Evolutionary conservation across 140 eudicot species (phyloP).

Genomic region (Oenanthe javanica): DNA sequence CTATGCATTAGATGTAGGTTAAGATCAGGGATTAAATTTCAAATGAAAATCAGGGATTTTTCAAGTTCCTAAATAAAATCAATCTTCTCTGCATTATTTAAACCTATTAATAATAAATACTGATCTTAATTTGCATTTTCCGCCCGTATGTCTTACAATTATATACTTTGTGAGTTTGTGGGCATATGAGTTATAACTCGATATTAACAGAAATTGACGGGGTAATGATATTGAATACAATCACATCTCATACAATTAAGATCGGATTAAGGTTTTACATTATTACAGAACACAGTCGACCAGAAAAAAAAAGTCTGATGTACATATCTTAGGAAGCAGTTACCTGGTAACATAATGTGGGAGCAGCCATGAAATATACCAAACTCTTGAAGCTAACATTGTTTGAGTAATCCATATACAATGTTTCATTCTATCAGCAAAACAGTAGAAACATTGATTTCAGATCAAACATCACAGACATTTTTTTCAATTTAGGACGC

Average conservation of each 20-base stretch:
- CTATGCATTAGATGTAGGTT: no score
- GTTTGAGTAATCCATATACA: slow-evolving; percentile 35
- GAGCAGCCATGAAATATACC: slow-evolving; percentile 91
- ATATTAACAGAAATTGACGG: not conserved
- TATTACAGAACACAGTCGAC: not conserved
- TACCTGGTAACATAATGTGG: slow-evolving; percentile 98
- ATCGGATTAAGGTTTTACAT: not conserved
- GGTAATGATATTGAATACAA: not conserved
- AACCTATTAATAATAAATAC: not conserved
- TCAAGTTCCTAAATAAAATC: no score
- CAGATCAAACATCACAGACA: slow-evolving; percentile 5
- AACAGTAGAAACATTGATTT: slow-evolving; percentile 6
- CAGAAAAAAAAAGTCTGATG: not conserved
- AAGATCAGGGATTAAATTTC: no score
- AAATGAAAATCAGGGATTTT: no score
- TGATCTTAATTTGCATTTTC: not conserved
- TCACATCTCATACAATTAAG: not conserved
- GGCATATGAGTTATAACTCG: not conserved
- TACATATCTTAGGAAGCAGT: not conserved
- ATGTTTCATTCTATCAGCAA: slow-evolving; percentile 38
- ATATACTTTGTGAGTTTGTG: not conserved
- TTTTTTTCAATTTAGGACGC: no score
- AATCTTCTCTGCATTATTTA: no score
- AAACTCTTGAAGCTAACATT: slow-evolving; percentile 63
- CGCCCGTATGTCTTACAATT: not conserved